Base-by-base conservation (phyloP, 2,329 filamentous ascomycete species). In the Cercospora sp. region DNA sequence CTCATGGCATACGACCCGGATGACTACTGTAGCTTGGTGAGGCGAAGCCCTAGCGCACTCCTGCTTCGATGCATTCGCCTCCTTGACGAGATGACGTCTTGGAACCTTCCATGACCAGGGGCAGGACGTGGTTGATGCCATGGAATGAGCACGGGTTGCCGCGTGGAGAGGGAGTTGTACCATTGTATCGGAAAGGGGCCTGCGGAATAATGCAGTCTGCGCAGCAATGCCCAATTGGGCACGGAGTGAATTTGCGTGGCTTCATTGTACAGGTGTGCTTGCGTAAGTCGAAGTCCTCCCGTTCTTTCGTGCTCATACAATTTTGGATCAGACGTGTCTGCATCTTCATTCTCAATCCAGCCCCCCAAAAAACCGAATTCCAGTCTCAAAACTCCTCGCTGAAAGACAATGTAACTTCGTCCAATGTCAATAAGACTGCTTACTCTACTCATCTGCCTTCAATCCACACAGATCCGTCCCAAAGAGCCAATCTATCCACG, bases 401-500 rank as follows among this genome's bases (percentile, higher is more conserved):
- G 5, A 58, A 58, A 18, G 5, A 28, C 26, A 58, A 9, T 2
- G 7, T n/a, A 28, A 9, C 28, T 7, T 30, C 28, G 5, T 30
- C 7, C 28, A 30, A 30, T 30, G 28, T 30, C 6, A 30, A 30
- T 7, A 30, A 30, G 28, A 30, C 28, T 30, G 28, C 28, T 30
- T 7, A 6, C 28, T 30, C 30, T 57, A 72, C 16, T 73, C 71
- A 23, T 84, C 82, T 57, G 84, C 84, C 72, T 82, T 85, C 69
- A 89, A 75, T 5, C 87, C 87, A 77, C 87, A 89, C 67, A 89
- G 83, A 73, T 89, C 87, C 1, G 86, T 88, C 1, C 86, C 86
- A n/a, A 88, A 75, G 57, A 84, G 76, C 20, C 74, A 77, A 73
- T 90, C 88, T 16, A 89, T 74, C 78, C 80, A 83, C 68, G 84